A percentile compares a stretch with the other conserved stretches of the same genome.
phyloP scores from a whole-genome alignment of 2,329 filamentous ascomycete species.

The Penicillium olsonii region DNA sequence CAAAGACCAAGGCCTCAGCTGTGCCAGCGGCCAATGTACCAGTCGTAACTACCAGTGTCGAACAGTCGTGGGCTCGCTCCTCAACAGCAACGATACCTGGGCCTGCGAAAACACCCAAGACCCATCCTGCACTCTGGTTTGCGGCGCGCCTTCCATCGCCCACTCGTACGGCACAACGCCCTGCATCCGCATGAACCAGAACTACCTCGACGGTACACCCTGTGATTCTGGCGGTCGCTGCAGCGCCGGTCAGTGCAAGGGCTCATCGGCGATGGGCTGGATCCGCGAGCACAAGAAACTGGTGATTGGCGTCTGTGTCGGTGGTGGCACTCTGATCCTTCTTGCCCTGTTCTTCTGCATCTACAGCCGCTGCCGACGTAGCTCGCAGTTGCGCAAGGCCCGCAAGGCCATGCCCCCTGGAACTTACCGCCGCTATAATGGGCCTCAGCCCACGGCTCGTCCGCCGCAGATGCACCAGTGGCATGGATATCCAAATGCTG shows the following conservation, averaged over 20 bases:
- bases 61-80: conserved; percentile 75
- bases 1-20: conserved; percentile 60
- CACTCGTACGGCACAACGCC: conserved; percentile 65
- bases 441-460: conserved; percentile 10
- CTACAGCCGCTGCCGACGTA: conserved; percentile 54
- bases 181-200: conserved; percentile 65
- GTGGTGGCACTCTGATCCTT: conserved; percentile 71
- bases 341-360: conserved; percentile 70
- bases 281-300: conserved; percentile 74
- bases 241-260: conserved; percentile 73
- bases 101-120: conserved; percentile 66
- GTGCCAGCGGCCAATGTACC: conserved; percentile 92
- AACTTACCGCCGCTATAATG: conserved; percentile 9
- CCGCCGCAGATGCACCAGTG: conserved; percentile 25
- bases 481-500: conserved; percentile 26
- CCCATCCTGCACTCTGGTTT: conserved; percentile 72
- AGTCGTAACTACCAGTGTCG: conserved; percentile 87
- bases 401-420: conserved; percentile 10
- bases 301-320: conserved; percentile 75
- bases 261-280: conserved; percentile 71
- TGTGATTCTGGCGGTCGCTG: conserved; percentile 82
- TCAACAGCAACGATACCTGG: conserved; percentile 72
- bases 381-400: conserved; percentile 24
- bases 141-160: conserved; percentile 69
- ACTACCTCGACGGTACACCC: conserved; percentile 88